phyloP scores from a whole-genome alignment of 2,329 filamentous ascomycete species.

The Penicillium hesseltinei region DNA sequence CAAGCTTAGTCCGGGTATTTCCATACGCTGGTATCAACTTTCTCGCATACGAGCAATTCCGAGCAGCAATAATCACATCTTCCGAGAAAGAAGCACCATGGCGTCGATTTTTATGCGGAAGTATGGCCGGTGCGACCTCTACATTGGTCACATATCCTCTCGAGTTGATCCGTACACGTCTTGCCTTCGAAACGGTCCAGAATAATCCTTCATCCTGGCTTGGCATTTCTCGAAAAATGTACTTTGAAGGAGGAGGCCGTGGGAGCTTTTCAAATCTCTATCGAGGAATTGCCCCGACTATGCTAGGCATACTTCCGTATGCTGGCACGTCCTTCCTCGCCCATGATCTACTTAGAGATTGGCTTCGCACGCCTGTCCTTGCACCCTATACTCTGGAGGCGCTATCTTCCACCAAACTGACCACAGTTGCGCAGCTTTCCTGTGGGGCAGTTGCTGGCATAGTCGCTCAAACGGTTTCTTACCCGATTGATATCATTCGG shows the following conservation, averaged over 20 bases:
- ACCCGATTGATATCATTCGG: slow-evolving; percentile 88
- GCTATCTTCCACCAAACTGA: slow-evolving; percentile 38
- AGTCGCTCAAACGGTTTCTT: slow-evolving; percentile 85
- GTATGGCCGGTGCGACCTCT: slow-evolving; percentile 69
- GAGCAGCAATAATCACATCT: slow-evolving; percentile 69
- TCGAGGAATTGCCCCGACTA: slow-evolving; percentile 82
- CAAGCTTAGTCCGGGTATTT: slow-evolving; percentile 89
- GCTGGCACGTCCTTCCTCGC: slow-evolving; percentile 93
- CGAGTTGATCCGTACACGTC: slow-evolving; percentile 84
- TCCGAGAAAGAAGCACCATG: slow-evolving; percentile 74
- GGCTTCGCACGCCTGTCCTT: slow-evolving; percentile 69
- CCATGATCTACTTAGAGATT: slow-evolving; percentile 83
- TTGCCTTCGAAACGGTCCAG: slow-evolving; percentile 85
- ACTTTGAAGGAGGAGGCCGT: slow-evolving; percentile 65
- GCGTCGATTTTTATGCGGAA: slow-evolving; percentile 57
- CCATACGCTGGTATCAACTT: slow-evolving; percentile 98
- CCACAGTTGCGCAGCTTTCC: not conserved
- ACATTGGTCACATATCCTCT: slow-evolving; percentile 96
- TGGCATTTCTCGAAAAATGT: slow-evolving; percentile 80
- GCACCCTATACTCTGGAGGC: slow-evolving; percentile 71
- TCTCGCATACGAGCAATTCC: slow-evolving; percentile 93
- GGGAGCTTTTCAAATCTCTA: slow-evolving; percentile 84
- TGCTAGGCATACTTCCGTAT: slow-evolving; percentile 95
- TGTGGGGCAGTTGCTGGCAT: slow-evolving; percentile 77
- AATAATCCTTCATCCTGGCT: slow-evolving; percentile 61